These are phyloP conservation scores for Butyriboletus loyo DNA, from an alignment of 768 basidiomycete genomes.

Conservation along the genomic window DNA sequence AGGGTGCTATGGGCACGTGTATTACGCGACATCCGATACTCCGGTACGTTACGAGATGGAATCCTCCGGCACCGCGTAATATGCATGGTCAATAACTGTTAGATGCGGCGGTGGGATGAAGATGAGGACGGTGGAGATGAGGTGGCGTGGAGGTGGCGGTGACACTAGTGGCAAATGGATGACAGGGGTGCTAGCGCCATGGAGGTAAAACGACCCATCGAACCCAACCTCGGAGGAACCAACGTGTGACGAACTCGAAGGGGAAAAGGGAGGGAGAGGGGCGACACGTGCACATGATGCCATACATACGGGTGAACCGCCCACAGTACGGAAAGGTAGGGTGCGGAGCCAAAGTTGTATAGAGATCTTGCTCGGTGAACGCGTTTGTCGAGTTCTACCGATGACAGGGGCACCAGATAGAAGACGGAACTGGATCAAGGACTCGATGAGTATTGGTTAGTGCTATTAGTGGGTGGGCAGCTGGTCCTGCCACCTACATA, in stretches of 20 bases:
- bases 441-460: no score
- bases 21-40: not conserved
- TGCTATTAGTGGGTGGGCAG: no score
- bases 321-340: not conserved
- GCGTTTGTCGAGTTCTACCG: not conserved
- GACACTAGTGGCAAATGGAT: not conserved
- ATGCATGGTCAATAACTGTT: not conserved
- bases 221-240: not conserved
- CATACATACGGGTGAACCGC: not conserved
- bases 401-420: not conserved
- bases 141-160: slow-evolving; percentile 1
- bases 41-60: not conserved
- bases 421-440: no score
- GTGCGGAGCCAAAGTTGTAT: not conserved
- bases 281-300: not conserved
- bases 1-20: slow-evolving; percentile 3
- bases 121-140: not conserved
- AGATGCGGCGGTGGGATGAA: not conserved
- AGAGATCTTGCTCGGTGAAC: not conserved
- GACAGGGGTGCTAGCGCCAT: not conserved
- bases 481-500: no score
- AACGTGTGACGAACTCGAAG: not conserved
- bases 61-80: slow-evolving; percentile 5
- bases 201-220: slow-evolving; percentile 3
- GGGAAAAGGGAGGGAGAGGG: not conserved